Conservation (phyloP, 768 basidiomycete genomes). For the Tulasnella calospora region DNA sequence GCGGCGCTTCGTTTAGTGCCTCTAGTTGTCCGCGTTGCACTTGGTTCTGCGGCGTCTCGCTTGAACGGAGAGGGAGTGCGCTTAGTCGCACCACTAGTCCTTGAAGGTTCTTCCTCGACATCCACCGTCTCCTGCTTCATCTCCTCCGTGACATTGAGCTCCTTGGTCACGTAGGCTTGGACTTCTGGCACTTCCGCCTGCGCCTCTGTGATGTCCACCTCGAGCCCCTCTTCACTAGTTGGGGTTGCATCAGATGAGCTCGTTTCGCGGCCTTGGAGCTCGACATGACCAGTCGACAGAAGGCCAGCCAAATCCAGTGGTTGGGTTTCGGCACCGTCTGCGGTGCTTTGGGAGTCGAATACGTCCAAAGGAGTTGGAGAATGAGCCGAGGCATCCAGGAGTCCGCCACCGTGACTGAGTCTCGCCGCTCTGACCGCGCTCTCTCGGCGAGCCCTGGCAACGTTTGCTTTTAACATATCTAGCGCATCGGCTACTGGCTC, state of each 20-base stretch:
- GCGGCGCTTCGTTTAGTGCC: not conserved
- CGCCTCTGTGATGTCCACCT: slow-evolving; percentile 22
- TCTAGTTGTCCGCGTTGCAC: not conserved
- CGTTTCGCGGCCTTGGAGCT: not conserved
- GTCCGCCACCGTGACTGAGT: slow-evolving; percentile 10
- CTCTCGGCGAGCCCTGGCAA: slow-evolving; percentile 13
- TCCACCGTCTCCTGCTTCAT: not conserved
- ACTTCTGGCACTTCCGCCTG: not conserved
- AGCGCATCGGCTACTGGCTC: not conserved
- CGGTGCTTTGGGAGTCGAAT: not conserved
- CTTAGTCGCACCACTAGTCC: not conserved
- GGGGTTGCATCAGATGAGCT: not conserved
- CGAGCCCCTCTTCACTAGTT: not conserved
- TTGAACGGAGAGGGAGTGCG: not conserved
- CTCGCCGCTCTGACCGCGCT: slow-evolving; percentile 13
- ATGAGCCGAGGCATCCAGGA: not conserved
- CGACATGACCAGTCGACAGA: not conserved
- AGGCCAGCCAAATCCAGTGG: not conserved
- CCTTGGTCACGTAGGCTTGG: not conserved
- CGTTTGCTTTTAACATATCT: slow-evolving; percentile 14
- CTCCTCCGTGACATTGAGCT: not conserved
- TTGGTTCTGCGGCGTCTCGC: not conserved
- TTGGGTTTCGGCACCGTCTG: not conserved
- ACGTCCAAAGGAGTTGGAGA: not conserved
- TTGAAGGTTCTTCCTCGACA: not conserved